Base-by-base conservation (phyloP, 2,329 filamentous ascomycete genomes). In the Aureobasidium leucospermi region DNA sequence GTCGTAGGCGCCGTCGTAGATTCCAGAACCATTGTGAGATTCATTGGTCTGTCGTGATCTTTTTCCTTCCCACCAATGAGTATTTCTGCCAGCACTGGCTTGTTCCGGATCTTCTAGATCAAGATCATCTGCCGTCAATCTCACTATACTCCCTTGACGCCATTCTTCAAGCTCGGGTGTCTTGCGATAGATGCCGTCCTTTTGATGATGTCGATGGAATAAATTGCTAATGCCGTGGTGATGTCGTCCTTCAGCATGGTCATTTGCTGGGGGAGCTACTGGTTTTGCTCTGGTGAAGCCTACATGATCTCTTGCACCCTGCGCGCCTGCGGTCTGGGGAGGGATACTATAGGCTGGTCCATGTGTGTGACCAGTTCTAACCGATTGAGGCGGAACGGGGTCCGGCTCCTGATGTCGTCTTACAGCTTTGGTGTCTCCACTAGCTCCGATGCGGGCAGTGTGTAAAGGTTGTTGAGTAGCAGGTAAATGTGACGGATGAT, bases 51-150 rank as follows among this genome's bases (percentile, higher is more conserved):
- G 43, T 31, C 79, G 78, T 8, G 53, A 39, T 11, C 32, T 19
- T 47, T 31, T 47, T 38, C 39, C 51, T 69, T 95, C 90, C 90
- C 90, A 94, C 90, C 90, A 95, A 1, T 88, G 77, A 47, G 70
- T 69, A 61, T 69, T 62, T 49, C 61, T 32, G 43, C 59, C 23
- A 45, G 28, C 23, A 48, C 53, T 5, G 60, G 58, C 34, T 38
- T 31, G 31, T 23, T 5, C 11, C 28, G 41, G 28, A 5, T 56
- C 46, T 75, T 75, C 16, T 77, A 61, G 47, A 75, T 72, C 16
- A 79, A 68, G 52, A 64, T 81, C 78, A 9, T 75, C 72, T 0
- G 69, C 67, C 5, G 67, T 66, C 13, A 81, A 69, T 16, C 68
- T 68, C 15, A 72, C 76, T 16, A 71, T 65, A 13, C 70, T 69